Conservation (phyloP, 1,284 basidiomycete species). For the Apiotrichum domesticum region DNA sequence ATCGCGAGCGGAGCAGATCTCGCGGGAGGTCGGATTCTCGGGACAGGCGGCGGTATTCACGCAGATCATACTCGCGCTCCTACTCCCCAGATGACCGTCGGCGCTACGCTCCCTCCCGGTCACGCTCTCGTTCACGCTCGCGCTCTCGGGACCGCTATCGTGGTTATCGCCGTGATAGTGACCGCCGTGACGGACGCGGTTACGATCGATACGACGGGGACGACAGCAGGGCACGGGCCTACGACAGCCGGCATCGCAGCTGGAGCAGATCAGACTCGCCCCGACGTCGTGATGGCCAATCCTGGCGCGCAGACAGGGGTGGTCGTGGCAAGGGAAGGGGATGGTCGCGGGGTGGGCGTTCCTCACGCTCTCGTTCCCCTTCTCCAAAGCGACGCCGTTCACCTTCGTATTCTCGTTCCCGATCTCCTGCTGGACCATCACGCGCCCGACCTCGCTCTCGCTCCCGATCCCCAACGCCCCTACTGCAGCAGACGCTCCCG, state of each 20-base stretch:
- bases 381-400: neutral
- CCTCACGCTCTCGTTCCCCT: slow-evolving; percentile 4
- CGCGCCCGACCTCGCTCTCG: neutral
- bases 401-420: neutral
- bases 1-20: neutral
- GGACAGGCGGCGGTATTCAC: neutral
- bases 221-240: neutral
- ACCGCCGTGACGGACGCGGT: neutral
- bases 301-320: no score
- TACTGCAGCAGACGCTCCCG: slow-evolving; percentile 9
- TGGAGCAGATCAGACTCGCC: slow-evolving; percentile 1
- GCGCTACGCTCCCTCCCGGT: neutral
- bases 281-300: neutral
- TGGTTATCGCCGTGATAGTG: neutral
- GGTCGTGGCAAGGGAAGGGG: no score
- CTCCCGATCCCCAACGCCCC: slow-evolving; percentile 4
- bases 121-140: slow-evolving; percentile 5
- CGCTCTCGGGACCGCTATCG: slow-evolving; percentile 7
- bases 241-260: neutral
- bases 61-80: neutral
- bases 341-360: no score
- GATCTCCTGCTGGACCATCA: neutral
- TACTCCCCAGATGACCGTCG: neutral
- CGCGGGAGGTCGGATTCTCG: slow-evolving; percentile 4
- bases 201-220: no score